phyloP scores from a whole-genome alignment of 805 yeast species.

The Priceomyces medius region DNA sequence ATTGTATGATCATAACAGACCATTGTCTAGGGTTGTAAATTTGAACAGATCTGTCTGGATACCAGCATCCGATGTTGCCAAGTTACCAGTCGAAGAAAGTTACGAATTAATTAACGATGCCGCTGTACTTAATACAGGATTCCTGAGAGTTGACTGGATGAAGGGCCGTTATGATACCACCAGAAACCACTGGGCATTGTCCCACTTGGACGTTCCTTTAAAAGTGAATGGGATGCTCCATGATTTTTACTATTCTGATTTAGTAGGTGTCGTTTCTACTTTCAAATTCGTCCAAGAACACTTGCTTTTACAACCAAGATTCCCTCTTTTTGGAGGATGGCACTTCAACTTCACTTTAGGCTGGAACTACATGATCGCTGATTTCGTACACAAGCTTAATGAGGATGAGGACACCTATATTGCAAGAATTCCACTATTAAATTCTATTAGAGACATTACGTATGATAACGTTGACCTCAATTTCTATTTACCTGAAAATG shows the following conservation, averaged over 20 bases:
- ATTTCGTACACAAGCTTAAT: constrained; percentile 47
- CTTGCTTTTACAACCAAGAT: constrained; percentile 76
- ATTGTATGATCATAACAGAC: constrained; percentile 61
- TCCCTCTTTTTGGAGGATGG: constrained; percentile 97
- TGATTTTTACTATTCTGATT: constrained; percentile 79
- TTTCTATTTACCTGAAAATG: constrained; percentile 85
- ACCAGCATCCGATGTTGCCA: constrained; percentile 75
- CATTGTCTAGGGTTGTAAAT: constrained; percentile 59
- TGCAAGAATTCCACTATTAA: constrained; percentile 66
- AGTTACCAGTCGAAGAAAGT: constrained; percentile 74
- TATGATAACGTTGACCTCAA: constrained; percentile 62
- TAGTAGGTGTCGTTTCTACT: constrained; percentile 91
- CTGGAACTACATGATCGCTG: constrained; percentile 67
- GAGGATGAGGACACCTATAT: constrained; percentile 50
- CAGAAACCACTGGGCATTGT: constrained; percentile 57
- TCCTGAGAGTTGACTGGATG: constrained; percentile 79
- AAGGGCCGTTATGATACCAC: constrained; percentile 47
- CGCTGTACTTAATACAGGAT: constrained; percentile 66
- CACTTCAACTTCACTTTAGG: constrained; percentile 91
- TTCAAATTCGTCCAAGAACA: constrained; percentile 45
- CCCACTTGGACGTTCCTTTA: constrained; percentile 58
- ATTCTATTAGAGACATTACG: constrained; percentile 67
- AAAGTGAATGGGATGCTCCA: constrained; percentile 33
- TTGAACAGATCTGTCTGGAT: constrained; percentile 81
- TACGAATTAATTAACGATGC: constrained; percentile 78